Evolutionary conservation across 306 rosid genomes (phyloP).

Genomic region (Hippophae tibetana): DNA sequence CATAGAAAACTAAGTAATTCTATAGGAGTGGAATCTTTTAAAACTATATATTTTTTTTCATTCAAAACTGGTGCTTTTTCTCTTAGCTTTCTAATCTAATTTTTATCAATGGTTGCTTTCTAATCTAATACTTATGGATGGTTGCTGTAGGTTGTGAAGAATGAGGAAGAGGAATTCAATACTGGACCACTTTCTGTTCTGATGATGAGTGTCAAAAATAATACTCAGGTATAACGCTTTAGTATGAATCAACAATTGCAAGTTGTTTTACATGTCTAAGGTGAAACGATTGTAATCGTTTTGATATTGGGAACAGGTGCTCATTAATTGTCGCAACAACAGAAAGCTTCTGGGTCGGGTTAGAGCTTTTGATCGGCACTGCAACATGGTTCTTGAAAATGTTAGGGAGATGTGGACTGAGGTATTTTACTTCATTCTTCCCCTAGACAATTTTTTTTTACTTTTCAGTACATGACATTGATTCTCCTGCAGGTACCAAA

Average conservation of each 20-base stretch:
- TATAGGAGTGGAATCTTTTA: no score
- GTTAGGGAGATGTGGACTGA: slow-evolving; percentile 99
- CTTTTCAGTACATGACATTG: neutral
- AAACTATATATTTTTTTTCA: no score
- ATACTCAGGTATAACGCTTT: slow-evolving; percentile 47
- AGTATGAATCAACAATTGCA: neutral
- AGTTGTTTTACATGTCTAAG: no score
- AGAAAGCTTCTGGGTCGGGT: slow-evolving; percentile 84
- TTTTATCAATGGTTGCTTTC: neutral
- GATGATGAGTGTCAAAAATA: slow-evolving; percentile 90
- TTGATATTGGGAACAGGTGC: slow-evolving; percentile 34
- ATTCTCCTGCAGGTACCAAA: slow-evolving; percentile 50
- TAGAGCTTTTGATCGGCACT: slow-evolving; percentile 89
- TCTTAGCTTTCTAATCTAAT: no score
- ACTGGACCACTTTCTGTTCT: slow-evolving; percentile 89
- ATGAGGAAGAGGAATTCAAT: slow-evolving; percentile 85
- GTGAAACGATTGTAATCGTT: neutral
- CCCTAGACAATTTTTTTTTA: neutral
- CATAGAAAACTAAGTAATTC: no score
- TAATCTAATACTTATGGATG: neutral
- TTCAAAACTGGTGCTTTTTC: no score
- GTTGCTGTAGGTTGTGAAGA: slow-evolving; percentile 37
- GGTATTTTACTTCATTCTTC: slow-evolving; percentile 23
- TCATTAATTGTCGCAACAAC: slow-evolving; percentile 83
- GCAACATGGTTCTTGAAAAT: slow-evolving; percentile 96